Evolutionary conservation across 169 alveolate species (phyloP).

Genomic region (Plasmodium blacklocki): DNA sequence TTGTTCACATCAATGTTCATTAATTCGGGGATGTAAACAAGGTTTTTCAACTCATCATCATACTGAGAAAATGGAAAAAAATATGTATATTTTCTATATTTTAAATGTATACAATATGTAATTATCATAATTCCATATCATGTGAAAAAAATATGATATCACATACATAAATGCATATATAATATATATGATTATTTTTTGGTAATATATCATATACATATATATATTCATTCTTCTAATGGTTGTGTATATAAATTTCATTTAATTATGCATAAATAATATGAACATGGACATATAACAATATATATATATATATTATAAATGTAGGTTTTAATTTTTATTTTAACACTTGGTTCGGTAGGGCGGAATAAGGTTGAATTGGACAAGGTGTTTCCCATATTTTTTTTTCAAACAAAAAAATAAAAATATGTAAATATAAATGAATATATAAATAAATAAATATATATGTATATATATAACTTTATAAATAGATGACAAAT

Average conservation of each 20-base stretch:
- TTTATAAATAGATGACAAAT: no score
- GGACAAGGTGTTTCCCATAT: conserved; percentile 59
- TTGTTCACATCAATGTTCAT: conserved; percentile 38
- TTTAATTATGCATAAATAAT: neutral
- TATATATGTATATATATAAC: neutral
- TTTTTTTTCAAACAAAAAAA: neutral
- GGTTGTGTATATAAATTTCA: neutral
- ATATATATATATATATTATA: neutral
- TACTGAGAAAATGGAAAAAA: conserved; percentile 20
- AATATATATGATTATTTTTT: no score
- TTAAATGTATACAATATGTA: no score
- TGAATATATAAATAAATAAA: neutral
- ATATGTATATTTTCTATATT: no score
- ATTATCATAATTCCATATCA: no score
- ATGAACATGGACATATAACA: neutral
- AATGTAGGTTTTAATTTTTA: neutral
- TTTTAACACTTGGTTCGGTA: conserved; percentile 60
- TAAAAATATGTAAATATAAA: neutral
- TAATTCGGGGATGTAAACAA: conserved; percentile 60
- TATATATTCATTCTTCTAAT: neutral
- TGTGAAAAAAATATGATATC: neutral
- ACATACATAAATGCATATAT: no score
- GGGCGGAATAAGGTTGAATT: conserved; percentile 68
- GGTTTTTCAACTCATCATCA: conserved; percentile 42
- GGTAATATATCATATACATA: neutral